Conservation (phyloP, 192 early-diverging fungal species). For the Umbelopsis isabellina region DNA sequence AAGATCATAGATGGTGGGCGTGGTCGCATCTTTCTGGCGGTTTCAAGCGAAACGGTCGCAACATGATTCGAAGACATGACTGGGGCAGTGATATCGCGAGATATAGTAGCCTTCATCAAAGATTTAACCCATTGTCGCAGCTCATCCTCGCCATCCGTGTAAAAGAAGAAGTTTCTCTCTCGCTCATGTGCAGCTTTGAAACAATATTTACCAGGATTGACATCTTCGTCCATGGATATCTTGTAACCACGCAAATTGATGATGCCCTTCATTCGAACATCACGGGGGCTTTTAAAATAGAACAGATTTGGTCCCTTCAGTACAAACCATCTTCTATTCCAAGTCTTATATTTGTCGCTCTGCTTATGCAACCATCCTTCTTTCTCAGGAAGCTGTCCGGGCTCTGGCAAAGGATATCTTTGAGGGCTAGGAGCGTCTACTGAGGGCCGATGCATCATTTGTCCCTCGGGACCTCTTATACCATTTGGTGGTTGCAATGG, state of each 20-base stretch:
- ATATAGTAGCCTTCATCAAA: slow-evolving; percentile 68
- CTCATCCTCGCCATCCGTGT: slow-evolving; percentile 53
- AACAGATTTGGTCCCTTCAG: slow-evolving; percentile 60
- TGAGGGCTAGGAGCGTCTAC: slow-evolving; percentile 6
- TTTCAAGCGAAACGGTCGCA: slow-evolving; percentile 55
- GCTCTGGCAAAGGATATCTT: slow-evolving; percentile 7
- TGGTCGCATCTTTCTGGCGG: slow-evolving; percentile 57
- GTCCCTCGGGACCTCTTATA: not conserved
- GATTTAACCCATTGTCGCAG: slow-evolving; percentile 62
- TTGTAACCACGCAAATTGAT: slow-evolving; percentile 64
- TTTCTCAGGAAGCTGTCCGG: slow-evolving; percentile 49
- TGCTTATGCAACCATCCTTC: slow-evolving; percentile 65
- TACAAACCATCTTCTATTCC: slow-evolving; percentile 67
- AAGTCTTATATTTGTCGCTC: slow-evolving; percentile 59
- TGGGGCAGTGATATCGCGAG: slow-evolving; percentile 54
- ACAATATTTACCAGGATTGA: slow-evolving; percentile 61
- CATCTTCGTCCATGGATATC: slow-evolving; percentile 64
- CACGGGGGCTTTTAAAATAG: slow-evolving; percentile 58
- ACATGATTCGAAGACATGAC: slow-evolving; percentile 65
- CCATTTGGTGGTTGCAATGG: not conserved
- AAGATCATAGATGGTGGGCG: slow-evolving; percentile 55
- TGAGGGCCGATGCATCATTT: slow-evolving; percentile 22
- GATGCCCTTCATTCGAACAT: slow-evolving; percentile 56
- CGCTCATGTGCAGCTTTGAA: slow-evolving; percentile 64
- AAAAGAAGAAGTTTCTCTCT: slow-evolving; percentile 62